Base-by-base conservation (phyloP, 495 filamentous ascomycete genomes). In the Halenospora varia region DNA sequence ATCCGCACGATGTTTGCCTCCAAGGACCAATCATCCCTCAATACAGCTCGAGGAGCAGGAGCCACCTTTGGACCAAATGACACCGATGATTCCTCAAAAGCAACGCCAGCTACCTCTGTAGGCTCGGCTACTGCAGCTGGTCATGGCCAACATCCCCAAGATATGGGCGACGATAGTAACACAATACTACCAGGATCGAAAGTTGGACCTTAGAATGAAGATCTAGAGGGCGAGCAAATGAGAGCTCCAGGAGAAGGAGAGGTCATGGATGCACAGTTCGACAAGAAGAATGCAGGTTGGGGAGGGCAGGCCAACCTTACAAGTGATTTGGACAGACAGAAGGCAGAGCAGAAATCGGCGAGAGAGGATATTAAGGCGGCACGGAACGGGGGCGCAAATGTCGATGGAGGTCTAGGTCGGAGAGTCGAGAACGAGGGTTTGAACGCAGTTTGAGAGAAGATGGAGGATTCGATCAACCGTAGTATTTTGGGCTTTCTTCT, bases 271-370 rank as follows among this genome's bases (percentile, higher is more conserved):
- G 62, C 65, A 22, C 62, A 67, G 24, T 53, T 64, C 3, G 25
- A 64, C 24, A 67, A 67, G 53, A 64, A 59, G 48, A 57, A 58
- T 46, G 61, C 61, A 19, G 62, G 65, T 24, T 64, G 62, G 62
- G 64, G 64, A 51, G 61, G 64, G 56, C 51, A 64, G 29, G 44
- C 24, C 4, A 62, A 59, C 39, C 51, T 64, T 42, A 62, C 62
- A 10, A 60, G 56, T 48, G 53, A 62, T 51, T 48, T 67, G 50
- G 64, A 64, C 25, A 62, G 55, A 45, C 59, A 59, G 49, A 67
- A 67, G 53, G 58, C 55, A 23, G 62, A 67, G 53, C 61, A 67
- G 44, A 49, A 55, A 23, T 56, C 18, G 42, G 59, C 61, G 10
- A 56, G 64, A 24, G 62, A 64, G 48, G 51, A 48, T 11, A 57